These are phyloP conservation scores for Pilaira anomala DNA, from an alignment of 192 early-diverging fungal genomes.

Conservation along the genomic window DNA sequence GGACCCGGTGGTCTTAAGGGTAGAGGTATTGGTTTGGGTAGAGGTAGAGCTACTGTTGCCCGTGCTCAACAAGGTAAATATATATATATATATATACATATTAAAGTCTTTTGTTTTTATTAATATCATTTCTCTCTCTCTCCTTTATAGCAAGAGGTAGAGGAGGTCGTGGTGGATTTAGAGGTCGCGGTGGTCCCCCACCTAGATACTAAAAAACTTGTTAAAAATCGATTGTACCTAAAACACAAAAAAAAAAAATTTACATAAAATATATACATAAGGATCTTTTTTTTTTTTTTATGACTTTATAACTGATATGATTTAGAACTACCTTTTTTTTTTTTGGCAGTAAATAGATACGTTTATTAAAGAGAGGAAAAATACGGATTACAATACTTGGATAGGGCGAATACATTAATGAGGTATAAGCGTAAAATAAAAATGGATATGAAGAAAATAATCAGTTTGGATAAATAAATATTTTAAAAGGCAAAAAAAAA, in stretches of 20 bases:
- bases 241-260: background rate
- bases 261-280: slow-evolving; percentile 14
- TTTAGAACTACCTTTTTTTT: background rate
- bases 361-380: too few relatives aligned
- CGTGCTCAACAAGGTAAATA: slow-evolving; percentile 55
- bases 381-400: too few relatives aligned
- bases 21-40: slow-evolving; percentile 76
- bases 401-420: too few relatives aligned
- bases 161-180: slow-evolving; percentile 22
- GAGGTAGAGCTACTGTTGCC: slow-evolving; percentile 79
- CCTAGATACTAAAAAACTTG: slow-evolving; percentile 15
- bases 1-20: slow-evolving; percentile 80
- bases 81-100: background rate
- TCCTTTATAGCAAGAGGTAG: slow-evolving; percentile 21
- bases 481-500: too few relatives aligned
- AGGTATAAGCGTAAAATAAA: too few relatives aligned
- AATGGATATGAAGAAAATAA: too few relatives aligned
- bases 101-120: background rate
- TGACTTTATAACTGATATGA: background rate
- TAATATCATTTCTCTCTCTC: background rate
- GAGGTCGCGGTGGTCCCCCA: slow-evolving; percentile 18
- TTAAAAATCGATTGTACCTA: background rate
- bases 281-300: slow-evolving; percentile 1
- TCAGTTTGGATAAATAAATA: too few relatives aligned
- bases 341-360: slow-evolving; percentile 8